phyloP scores from a whole-genome alignment of 179 eudicot species.

The Corrigiola litoralis region DNA sequence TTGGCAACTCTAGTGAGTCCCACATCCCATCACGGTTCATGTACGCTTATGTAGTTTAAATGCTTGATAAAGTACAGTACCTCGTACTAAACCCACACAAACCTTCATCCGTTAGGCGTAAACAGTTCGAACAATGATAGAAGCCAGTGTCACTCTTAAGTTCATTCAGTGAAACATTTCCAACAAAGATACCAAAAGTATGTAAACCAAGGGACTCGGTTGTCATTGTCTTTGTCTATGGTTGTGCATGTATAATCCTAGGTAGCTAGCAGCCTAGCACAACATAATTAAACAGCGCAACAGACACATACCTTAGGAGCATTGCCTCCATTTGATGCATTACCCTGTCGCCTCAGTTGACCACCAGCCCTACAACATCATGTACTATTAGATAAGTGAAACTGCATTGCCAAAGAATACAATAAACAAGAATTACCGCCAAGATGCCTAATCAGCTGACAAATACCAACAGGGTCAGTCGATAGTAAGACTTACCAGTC shows the following conservation, averaged over 20 bases:
- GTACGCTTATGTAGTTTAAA: no score
- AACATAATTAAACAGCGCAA: background rate
- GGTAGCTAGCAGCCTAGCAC: background rate
- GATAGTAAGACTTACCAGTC: background rate
- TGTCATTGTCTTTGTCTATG: background rate
- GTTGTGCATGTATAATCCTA: no score
- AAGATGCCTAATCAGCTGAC: background rate
- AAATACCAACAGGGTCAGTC: background rate
- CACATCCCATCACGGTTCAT: no score
- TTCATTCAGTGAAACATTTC: background rate
- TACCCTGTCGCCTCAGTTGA: slow-evolving; percentile 35
- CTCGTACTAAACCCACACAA: no score
- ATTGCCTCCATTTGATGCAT: slow-evolving; percentile 42
- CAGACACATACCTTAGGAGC: slow-evolving; percentile 39
- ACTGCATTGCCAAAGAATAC: slow-evolving; percentile 1
- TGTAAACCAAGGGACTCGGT: background rate
- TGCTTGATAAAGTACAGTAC: no score
- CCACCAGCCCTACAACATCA: slow-evolving; percentile 56
- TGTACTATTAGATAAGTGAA: slow-evolving; percentile 17
- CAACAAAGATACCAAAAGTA: background rate
- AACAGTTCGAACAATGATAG: no score
- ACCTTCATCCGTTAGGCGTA: no score
- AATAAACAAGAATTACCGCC: background rate
- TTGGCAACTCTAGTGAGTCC: no score
- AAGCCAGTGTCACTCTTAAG: no score